A percentile compares a stretch with the other conserved stretches of the same genome.
These are phyloP conservation scores for Blastomyces gilchristii DNA, from an alignment of 2,329 filamentous ascomycete genomes.

Conservation along the genomic window DNA sequence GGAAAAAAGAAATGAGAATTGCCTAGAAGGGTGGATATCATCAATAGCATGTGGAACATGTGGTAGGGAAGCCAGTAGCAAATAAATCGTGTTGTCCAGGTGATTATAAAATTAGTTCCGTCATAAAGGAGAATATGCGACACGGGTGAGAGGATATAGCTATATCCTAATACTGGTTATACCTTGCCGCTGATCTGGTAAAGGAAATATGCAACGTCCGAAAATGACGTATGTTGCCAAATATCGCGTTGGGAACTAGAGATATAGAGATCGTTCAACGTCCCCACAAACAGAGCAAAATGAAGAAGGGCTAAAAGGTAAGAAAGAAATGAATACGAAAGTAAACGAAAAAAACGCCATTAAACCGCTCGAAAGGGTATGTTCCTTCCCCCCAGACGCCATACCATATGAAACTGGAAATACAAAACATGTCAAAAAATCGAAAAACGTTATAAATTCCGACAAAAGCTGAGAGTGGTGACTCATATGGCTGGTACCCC, in stretches of 20 bases:
- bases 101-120: background rate
- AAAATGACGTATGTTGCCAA: background rate
- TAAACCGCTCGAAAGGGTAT: slow-evolving; percentile 12
- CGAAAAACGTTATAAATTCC: background rate
- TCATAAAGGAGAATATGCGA: background rate
- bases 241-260: background rate
- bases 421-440: background rate
- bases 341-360: slow-evolving; percentile 4
- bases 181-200: background rate
- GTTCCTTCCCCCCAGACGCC: slow-evolving; percentile 7
- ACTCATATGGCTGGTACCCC: slow-evolving; percentile 28
- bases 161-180: background rate
- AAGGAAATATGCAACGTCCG: background rate
- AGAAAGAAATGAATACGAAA: background rate
- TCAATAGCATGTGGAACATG: background rate
- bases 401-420: slow-evolving; percentile 4
- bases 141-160: background rate
- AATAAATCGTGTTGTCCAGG: background rate
- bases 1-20: background rate
- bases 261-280: background rate
- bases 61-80: background rate
- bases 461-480: background rate
- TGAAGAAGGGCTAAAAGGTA: background rate
- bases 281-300: background rate
- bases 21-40: background rate